These are phyloP conservation scores for Neurospora sublineolata DNA, from an alignment of 495 filamentous ascomycete species.

Conservation along the genomic window DNA sequence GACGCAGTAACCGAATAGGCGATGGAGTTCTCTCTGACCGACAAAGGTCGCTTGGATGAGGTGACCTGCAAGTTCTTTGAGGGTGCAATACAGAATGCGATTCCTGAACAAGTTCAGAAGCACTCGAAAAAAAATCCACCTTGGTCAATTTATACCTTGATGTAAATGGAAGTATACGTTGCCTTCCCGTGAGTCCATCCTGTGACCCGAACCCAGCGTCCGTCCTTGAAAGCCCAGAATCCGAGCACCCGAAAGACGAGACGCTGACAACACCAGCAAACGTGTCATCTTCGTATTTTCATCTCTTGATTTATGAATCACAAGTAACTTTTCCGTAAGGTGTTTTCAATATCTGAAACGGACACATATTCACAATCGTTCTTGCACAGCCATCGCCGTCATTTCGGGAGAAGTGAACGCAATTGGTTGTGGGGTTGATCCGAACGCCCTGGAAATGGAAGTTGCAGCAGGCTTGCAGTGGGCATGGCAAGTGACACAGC, in stretches of 20 bases:
- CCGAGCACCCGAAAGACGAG: background rate
- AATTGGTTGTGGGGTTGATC: background rate
- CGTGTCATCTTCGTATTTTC: constrained; percentile 16
- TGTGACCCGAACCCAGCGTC: background rate
- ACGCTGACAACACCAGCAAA: background rate
- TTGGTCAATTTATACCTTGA: background rate
- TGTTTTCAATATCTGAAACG: background rate
- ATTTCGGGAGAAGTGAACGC: background rate
- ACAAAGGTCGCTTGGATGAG: background rate
- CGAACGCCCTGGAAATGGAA: background rate
- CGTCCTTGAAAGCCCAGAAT: background rate
- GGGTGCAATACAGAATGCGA: background rate
- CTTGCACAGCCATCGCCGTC: background rate
- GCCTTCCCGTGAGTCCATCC: background rate
- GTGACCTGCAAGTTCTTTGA: background rate
- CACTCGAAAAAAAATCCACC: background rate
- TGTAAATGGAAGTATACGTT: background rate
- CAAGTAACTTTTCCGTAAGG: background rate
- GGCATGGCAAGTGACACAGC: background rate
- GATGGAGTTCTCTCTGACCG: background rate
- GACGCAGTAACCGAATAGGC: background rate
- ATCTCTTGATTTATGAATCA: background rate
- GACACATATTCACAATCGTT: background rate
- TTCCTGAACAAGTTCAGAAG: background rate
- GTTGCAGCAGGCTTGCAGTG: background rate